Evolutionary conservation across 306 rosid genomes (phyloP), one percentile per base, ranked within the genome.

Genomic region (Cyamopsis tetragonoloba): DNA sequence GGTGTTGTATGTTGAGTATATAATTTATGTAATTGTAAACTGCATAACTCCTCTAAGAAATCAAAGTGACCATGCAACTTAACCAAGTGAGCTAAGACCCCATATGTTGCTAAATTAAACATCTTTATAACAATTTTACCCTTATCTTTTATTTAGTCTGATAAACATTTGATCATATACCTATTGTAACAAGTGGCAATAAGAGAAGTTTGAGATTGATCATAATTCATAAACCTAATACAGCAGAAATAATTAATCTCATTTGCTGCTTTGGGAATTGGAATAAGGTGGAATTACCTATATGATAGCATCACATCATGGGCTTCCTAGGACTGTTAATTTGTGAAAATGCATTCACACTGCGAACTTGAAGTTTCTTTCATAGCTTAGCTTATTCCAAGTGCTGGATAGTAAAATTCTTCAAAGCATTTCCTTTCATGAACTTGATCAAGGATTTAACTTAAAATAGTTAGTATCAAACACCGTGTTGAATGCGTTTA

Each of bases 241-340:
- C 39, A 4, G 41, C 37, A n/a, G 24, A 27, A 28, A 12, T 64
- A 15, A 28, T 28, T 64, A 15, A 28, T 28, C 19, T 28, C 43
- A 64, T 64, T 26, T 7, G 1, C 31, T 38, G 10, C 27, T 39
- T 38, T 11, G 7, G 28, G 28, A 27, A 15, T 54, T 41, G 8
- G 54, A 23, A 7, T 56, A 4, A 23, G 65, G 1, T 38, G 20
- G 17, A 54, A 10, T 55, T 55, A 9, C 66, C 2, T 7, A 42
- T 35, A 26, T 26, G 42, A 55, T 69, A 20, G 37, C 74, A 55
- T 55, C 68, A 47, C 30, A 59, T 59, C 11, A 6, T 59, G 68
- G 55, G 37, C 19, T 59, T 2, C 23, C 39, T n/a, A 44, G 20
- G 58, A 58, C 49, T 32, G 59, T 28, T 20, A 8, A 26, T 54